Evolutionary conservation across 306 rosid genomes (phyloP), one percentile per base, ranked within the genome.

Genomic region (Malus sylvestris): DNA sequence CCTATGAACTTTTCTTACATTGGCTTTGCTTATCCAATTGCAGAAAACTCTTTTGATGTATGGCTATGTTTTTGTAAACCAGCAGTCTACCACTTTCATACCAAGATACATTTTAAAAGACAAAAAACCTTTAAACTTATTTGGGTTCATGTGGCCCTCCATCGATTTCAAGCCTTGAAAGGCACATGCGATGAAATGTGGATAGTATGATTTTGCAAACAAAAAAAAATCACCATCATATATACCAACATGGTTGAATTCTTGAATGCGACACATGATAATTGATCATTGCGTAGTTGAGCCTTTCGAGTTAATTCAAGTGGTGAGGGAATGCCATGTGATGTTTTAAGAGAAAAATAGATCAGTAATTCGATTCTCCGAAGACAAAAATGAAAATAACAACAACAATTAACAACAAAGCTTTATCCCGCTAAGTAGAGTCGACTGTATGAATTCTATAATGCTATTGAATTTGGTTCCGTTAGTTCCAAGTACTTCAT

Each of bases 21-120:
- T 61, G 27, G 20, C n/a, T 60, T 73, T 22, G 65, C 81, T 70
- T 62, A 49, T 62, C 76, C 63, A 33, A 78, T n/a, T 70, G 70
- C 23, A 19, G 13, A 59, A 22, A 59, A 25, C 16, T n/a, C 30
- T 4, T 40, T 10, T 15, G 68, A 15, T 15, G 42, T 38, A 2
- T 16, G 40, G 42, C 25, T 61, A 42, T n/a, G 29, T n/a, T 60
- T 77, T 22, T n/a, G 25, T 8, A 6, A 49, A 1, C 32, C 49
- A 35, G 8, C 29, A 11, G 16, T 11, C 29, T 4, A 10, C 30
- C 16, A 32, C 74, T 42, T 42, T 42, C 45, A 2, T 2, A 10
- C 12, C 19, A 18, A 53, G 49, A 23, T n/a, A 22, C 66, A n/a
- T 6, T 46, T 57, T 27, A 57, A 2, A 33, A 4, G 66, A 55